Evolutionary conservation across 2,329 filamentous ascomycete genomes (phyloP).

Genomic region (Rhinocladiella similis): DNA sequence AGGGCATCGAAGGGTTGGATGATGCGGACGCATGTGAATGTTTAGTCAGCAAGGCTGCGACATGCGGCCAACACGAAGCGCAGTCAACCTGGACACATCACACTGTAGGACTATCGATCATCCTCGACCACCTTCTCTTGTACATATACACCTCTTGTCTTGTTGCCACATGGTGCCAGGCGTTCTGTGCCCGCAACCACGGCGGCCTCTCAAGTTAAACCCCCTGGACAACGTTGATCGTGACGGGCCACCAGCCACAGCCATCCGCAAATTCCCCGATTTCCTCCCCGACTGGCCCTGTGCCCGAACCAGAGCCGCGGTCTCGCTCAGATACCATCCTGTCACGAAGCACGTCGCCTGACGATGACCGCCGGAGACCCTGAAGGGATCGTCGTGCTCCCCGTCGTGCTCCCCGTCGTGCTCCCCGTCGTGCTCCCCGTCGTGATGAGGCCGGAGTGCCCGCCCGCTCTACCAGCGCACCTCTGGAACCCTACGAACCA

Average conservation of each 20-base stretch:
- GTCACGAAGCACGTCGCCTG: background rate
- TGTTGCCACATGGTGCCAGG: background rate
- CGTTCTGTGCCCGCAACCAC: background rate
- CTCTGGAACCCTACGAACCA: background rate
- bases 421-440: background rate
- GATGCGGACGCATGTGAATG: too few relatives aligned
- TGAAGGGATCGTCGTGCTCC: too few relatives aligned
- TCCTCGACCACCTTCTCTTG: too few relatives aligned
- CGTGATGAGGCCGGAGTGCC: background rate
- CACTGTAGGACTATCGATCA: too few relatives aligned
- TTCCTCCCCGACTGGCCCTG: background rate
- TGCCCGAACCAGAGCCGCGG: background rate
- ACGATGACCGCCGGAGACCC: too few relatives aligned
- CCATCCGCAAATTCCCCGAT: background rate
- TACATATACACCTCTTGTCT: background rate
- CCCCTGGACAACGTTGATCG: background rate
- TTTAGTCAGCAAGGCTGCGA: too few relatives aligned
- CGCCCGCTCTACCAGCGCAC: background rate
- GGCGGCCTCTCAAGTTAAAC: conserved; percentile 1
- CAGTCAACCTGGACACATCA: too few relatives aligned
- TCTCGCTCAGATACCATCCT: background rate
- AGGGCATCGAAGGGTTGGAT: too few relatives aligned
- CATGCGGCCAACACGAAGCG: too few relatives aligned
- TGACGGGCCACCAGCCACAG: background rate
- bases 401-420: too few relatives aligned